phyloP scores from a whole-genome alignment of 2,329 filamentous ascomycete species.

The Domatiomyces globalis region DNA sequence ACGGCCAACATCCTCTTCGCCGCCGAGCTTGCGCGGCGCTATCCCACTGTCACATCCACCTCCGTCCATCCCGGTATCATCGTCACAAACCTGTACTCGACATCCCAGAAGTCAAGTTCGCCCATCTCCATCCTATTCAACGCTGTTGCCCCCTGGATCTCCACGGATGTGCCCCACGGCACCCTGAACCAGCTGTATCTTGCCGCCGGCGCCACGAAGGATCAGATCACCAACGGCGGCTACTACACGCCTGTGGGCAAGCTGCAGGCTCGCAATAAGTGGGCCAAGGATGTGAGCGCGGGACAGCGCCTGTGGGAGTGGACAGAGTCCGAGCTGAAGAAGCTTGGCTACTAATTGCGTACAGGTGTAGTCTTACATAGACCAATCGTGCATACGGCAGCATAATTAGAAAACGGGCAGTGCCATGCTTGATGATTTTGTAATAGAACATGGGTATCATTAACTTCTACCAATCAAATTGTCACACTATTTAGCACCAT shows the following conservation, averaged over 20 bases:
- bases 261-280: slow-evolving; percentile 17
- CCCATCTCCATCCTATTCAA: slow-evolving; percentile 11
- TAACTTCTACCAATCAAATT: too few species aligned
- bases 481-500: too few species aligned
- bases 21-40: slow-evolving; percentile 31
- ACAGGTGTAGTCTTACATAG: too few species aligned
- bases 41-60: slow-evolving; percentile 29
- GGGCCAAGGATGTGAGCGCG: slow-evolving; percentile 17
- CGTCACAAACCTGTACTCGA: slow-evolving; percentile 27
- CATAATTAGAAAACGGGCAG: too few species aligned
- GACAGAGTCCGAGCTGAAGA: slow-evolving; percentile 22
- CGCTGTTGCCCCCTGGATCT: slow-evolving; percentile 18
- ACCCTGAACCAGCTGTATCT: slow-evolving; percentile 30
- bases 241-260: slow-evolving; percentile 32
- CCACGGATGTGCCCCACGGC: slow-evolving; percentile 23
- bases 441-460: too few species aligned
- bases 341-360: slow-evolving; percentile 13
- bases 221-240: slow-evolving; percentile 27
- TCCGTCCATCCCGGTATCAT: slow-evolving; percentile 38
- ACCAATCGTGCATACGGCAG: too few species aligned
- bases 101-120: slow-evolving; percentile 19
- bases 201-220: slow-evolving; percentile 22
- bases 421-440: too few species aligned
- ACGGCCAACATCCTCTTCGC: slow-evolving; percentile 37
- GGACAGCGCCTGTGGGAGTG: slow-evolving; percentile 23